Evolutionary conservation across 257 asterid species (phyloP).

Genomic region (Mentha longifolia): DNA sequence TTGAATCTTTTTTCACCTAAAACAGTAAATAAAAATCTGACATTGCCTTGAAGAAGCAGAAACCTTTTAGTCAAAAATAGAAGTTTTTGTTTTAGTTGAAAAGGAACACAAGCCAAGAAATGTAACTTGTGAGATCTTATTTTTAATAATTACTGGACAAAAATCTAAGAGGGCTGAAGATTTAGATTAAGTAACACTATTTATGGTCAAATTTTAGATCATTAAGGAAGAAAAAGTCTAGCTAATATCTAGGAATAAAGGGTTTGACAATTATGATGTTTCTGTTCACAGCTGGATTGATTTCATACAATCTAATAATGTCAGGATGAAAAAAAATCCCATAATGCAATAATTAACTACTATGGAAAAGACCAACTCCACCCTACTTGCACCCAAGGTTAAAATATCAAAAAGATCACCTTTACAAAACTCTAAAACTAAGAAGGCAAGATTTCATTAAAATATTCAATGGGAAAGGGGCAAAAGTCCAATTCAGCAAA

Average conservation of each 20-base stretch:
- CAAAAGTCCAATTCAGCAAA: not conserved
- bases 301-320: constrained; percentile 26
- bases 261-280: constrained; percentile 37
- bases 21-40: constrained; percentile 34
- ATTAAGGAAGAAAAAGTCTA: constrained; percentile 31
- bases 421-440: constrained; percentile 7
- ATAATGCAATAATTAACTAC: constrained; percentile 2
- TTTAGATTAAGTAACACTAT: constrained; percentile 36
- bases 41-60: constrained; percentile 26
- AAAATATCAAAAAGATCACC: not conserved
- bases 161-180: constrained; percentile 20
- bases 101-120: not conserved
- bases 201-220: constrained; percentile 35
- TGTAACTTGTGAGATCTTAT: constrained; percentile 34
- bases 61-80: constrained; percentile 34
- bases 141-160: constrained; percentile 21
- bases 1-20: constrained; percentile 34
- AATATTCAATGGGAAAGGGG: not conserved
- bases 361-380: constrained; percentile 25
- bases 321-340: not conserved
- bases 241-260: constrained; percentile 29
- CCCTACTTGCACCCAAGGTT: constrained; percentile 24
- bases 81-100: constrained; percentile 10
- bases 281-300: constrained; percentile 31
- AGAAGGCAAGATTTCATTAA: constrained; percentile 1